These are phyloP conservation scores for Melaleuca quinquenervia DNA, from an alignment of 345 rosid genomes.

Conservation along the genomic window DNA sequence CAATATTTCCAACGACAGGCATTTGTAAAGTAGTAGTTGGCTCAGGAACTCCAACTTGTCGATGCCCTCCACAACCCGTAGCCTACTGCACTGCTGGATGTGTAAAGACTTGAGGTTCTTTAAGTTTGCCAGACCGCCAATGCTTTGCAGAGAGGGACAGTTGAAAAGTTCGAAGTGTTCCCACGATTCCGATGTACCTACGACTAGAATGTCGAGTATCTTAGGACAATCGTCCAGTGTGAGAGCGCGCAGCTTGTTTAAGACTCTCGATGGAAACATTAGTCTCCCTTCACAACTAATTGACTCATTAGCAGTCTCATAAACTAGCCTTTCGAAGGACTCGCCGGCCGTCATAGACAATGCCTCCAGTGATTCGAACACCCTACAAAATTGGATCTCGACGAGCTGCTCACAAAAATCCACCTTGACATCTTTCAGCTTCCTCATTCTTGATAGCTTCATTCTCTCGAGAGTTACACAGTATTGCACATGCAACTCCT, in stretches of 20 bases:
- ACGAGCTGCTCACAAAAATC: background rate
- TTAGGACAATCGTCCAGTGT: rapidly evolving
- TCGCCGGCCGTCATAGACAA: rapidly evolving
- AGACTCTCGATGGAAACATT: rapidly evolving
- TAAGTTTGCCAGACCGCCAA: background rate
- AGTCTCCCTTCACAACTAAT: background rate
- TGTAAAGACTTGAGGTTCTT: background rate
- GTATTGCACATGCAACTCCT: rapidly evolving
- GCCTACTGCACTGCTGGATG: rapidly evolving
- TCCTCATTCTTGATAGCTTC: background rate
- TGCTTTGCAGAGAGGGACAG: rapidly evolving
- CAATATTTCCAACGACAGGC: background rate
- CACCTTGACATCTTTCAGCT: background rate
- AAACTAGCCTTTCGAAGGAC: background rate
- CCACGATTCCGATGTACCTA: background rate
- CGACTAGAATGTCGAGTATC: background rate
- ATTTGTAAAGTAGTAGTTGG: rapidly evolving
- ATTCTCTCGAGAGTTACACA: rapidly evolving
- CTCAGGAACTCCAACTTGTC: background rate
- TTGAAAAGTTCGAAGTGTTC: rapidly evolving
- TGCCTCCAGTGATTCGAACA: too few relatives aligned
- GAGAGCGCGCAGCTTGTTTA: background rate
- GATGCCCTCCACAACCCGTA: background rate
- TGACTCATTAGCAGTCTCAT: background rate
- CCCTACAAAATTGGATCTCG: too few relatives aligned